Conservation (phyloP, 2,329 filamentous ascomycete species). For the Aspergillus sp. region DNA sequence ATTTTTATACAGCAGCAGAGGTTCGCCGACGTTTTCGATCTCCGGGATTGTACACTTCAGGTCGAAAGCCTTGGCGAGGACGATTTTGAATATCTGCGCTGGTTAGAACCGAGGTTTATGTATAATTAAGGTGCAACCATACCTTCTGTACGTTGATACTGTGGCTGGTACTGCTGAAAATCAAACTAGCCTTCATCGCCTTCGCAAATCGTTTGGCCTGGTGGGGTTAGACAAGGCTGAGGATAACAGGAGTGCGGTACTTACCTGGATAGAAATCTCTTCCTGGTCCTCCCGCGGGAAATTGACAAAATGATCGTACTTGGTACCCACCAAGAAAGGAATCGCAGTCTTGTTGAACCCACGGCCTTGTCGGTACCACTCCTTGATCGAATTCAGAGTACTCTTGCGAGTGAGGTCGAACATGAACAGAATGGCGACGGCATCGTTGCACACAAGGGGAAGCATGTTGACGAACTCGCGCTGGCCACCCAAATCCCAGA, state of each 20-base stretch:
- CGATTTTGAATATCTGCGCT: constrained; percentile 95
- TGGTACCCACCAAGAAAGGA: constrained; percentile 93
- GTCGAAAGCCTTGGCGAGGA: constrained; percentile 97
- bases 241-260: constrained; percentile 6
- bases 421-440: constrained; percentile 98
- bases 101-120: background rate
- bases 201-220: constrained; percentile 94
- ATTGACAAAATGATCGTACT: constrained; percentile 99
- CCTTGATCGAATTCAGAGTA: constrained; percentile 98
- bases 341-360: constrained; percentile 99
- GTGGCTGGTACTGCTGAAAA: constrained; percentile 98
- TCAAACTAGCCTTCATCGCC: constrained; percentile 95
- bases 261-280: constrained; percentile 93
- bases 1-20: constrained; percentile 82
- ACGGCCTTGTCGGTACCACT: constrained; percentile 96
- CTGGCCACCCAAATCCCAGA: constrained; percentile 97
- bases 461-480: constrained; percentile 99
- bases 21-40: constrained; percentile 97
- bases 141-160: constrained; percentile 99
- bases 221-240: constrained; percentile 19
- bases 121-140: constrained; percentile 8
- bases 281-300: constrained; percentile 97
- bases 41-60: constrained; percentile 98
- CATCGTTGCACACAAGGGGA: constrained; percentile 98
- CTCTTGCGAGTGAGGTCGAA: constrained; percentile 98